Evolutionary conservation across 2,329 filamentous ascomycete species (phyloP).

Genomic region (Exophiala phaeomuriformis): DNA sequence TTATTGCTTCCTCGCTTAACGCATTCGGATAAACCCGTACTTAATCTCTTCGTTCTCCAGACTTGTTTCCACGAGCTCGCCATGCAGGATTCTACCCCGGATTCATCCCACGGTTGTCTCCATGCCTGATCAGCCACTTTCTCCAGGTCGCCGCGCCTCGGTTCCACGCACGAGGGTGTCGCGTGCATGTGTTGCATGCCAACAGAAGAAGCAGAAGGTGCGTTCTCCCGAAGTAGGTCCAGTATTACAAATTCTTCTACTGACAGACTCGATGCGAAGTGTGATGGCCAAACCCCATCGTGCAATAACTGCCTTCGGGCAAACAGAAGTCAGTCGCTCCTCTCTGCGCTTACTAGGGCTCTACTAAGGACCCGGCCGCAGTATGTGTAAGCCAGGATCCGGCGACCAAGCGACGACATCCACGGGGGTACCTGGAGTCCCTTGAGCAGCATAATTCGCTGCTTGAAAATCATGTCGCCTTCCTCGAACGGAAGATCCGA

Average conservation of each 20-base stretch:
- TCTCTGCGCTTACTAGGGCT: not conserved
- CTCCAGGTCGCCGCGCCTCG: too few relatives aligned
- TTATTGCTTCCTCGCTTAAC: too few relatives aligned
- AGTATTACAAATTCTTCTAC: not conserved
- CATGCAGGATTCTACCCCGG: too few relatives aligned
- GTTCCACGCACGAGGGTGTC: not conserved
- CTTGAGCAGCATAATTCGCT: slow-evolving; percentile 11
- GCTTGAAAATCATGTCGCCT: slow-evolving; percentile 11
- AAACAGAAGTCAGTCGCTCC: slow-evolving; percentile 6
- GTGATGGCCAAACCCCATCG: slow-evolving; percentile 9
- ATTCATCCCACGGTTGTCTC: too few relatives aligned
- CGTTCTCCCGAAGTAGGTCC: not conserved
- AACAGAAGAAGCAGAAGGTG: slow-evolving; percentile 16
- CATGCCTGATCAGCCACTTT: too few relatives aligned
- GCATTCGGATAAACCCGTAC: too few relatives aligned
- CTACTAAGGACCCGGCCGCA: not conserved
- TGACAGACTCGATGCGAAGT: not conserved
- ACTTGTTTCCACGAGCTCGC: too few relatives aligned
- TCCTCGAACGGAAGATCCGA: slow-evolving; percentile 6
- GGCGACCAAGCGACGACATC: slow-evolving; percentile 12
- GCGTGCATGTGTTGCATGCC: slow-evolving; percentile 14
- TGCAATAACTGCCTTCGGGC: slow-evolving; percentile 12
- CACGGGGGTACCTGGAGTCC: slow-evolving; percentile 11
- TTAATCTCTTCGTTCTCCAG: too few relatives aligned
- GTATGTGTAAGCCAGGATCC: slow-evolving; percentile 12